These are phyloP conservation scores for Salix koriyanagi DNA, from an alignment of 345 rosid genomes.

Conservation along the genomic window DNA sequence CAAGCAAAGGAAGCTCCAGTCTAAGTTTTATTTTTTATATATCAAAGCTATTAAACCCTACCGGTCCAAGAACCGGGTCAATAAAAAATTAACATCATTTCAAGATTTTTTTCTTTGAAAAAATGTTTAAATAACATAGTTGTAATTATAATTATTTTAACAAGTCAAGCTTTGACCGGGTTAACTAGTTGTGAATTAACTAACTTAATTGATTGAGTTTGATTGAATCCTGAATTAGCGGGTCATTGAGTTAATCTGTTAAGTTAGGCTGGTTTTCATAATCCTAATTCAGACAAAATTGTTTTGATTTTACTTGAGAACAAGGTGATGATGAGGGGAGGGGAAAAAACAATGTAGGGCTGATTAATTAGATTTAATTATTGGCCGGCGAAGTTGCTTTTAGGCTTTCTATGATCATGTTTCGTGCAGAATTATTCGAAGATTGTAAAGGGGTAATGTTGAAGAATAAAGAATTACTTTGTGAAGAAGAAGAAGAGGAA, in stretches of 20 bases:
- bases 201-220: fast-evolving
- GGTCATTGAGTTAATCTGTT: too few relatives aligned
- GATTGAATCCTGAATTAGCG: fast-evolving
- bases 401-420: neutral
- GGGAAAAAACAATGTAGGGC: neutral
- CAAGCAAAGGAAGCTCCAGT: slow-evolving; percentile 6
- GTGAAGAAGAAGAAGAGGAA: neutral
- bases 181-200: too few relatives aligned
- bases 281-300: too few relatives aligned
- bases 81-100: too few relatives aligned
- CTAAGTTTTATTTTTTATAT: neutral
- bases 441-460: neutral
- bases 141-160: too few relatives aligned
- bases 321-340: neutral
- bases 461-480: neutral
- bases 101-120: too few relatives aligned
- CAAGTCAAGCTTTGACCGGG: too few relatives aligned
- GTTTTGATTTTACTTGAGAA: neutral
- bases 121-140: too few relatives aligned
- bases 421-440: neutral
- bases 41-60: neutral
- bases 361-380: neutral
- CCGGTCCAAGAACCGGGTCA: too few relatives aligned
- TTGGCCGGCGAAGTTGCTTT: neutral
- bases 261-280: too few relatives aligned